These are phyloP conservation scores for Aspergillus mulundensis DNA, from an alignment of 495 filamentous ascomycete species.

Conservation along the genomic window DNA sequence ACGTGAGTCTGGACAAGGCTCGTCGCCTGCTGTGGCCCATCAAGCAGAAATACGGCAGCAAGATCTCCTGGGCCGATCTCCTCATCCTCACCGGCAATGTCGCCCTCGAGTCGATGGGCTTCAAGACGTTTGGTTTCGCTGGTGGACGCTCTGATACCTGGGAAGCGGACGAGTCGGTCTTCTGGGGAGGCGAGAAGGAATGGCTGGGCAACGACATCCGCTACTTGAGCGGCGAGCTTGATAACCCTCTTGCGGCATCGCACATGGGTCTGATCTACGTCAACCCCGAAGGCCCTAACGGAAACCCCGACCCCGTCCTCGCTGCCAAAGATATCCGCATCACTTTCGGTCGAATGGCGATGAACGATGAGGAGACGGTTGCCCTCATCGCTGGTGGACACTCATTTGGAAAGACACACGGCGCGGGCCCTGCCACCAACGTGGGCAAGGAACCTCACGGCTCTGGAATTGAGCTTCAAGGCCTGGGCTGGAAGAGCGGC, in stretches of 20 bases:
- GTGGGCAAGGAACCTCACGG: constrained; percentile 62
- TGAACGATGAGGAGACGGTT: constrained; percentile 74
- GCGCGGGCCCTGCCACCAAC: constrained; percentile 54
- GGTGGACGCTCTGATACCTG: constrained; percentile 65
- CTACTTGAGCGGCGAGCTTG: constrained; percentile 55
- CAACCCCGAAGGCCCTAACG: constrained; percentile 72
- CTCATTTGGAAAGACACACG: constrained; percentile 72
- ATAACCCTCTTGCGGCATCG: constrained; percentile 58
- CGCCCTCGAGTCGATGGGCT: constrained; percentile 69
- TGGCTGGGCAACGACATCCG: constrained; percentile 69
- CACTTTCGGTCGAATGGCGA: constrained; percentile 71
- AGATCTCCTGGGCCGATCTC: constrained; percentile 74
- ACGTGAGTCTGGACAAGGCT: constrained; percentile 71
- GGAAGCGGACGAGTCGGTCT: constrained; percentile 67
- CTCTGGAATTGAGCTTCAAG: constrained; percentile 57
- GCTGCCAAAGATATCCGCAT: constrained; percentile 63
- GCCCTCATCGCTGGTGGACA: constrained; percentile 73
- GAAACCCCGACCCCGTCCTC: constrained; percentile 61
- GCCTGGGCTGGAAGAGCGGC: constrained; percentile 62
- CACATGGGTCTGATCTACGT: constrained; percentile 77
- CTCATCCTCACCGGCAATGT: constrained; percentile 67
- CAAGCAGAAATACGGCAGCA: constrained; percentile 77
- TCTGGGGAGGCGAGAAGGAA: constrained; percentile 69
- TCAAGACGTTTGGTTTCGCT: constrained; percentile 68
- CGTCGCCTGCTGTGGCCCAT: constrained; percentile 73